Conservation (phyloP, 768 basidiomycete species). For the Dendrothele bispora region DNA sequence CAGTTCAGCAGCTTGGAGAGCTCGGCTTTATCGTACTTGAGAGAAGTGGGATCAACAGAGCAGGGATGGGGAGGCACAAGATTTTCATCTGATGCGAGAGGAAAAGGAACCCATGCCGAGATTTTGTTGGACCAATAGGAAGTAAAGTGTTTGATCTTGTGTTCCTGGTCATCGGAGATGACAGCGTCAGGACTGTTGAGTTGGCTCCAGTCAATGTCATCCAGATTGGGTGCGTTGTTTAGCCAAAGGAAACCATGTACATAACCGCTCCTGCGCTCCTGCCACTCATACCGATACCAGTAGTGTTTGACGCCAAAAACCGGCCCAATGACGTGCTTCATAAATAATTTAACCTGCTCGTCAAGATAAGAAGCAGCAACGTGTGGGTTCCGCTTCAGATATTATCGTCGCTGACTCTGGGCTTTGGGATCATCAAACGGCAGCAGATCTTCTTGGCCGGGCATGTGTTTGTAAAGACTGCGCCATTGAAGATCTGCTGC, state of each 20-base stretch:
- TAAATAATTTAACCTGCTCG: slow-evolving; percentile 1
- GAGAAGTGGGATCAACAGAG: background rate
- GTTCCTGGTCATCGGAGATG: background rate
- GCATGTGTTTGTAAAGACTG: background rate
- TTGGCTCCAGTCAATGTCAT: slow-evolving; percentile 3
- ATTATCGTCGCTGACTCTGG: background rate
- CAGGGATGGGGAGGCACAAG: background rate
- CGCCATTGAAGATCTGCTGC: background rate
- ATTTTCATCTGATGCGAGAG: background rate
- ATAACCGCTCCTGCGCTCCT: slow-evolving; percentile 9
- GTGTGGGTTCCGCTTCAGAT: slow-evolving; percentile 3
- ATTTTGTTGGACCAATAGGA: background rate
- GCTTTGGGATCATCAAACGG: background rate
- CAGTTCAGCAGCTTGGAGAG: too few relatives aligned
- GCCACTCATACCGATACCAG: slow-evolving; percentile 12
- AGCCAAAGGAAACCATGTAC: slow-evolving; percentile 10
- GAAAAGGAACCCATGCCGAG: background rate
- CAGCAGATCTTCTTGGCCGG: background rate
- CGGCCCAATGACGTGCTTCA: slow-evolving; percentile 1
- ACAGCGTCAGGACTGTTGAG: background rate
- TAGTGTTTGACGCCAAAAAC: slow-evolving; percentile 4
- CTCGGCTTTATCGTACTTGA: background rate
- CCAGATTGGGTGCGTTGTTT: slow-evolving; percentile 5
- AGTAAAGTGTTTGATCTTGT: background rate
- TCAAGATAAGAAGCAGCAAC: slow-evolving; percentile 7